Base-by-base conservation (phyloP, 179 eudicot genomes). In the Beta macrorhiza region DNA sequence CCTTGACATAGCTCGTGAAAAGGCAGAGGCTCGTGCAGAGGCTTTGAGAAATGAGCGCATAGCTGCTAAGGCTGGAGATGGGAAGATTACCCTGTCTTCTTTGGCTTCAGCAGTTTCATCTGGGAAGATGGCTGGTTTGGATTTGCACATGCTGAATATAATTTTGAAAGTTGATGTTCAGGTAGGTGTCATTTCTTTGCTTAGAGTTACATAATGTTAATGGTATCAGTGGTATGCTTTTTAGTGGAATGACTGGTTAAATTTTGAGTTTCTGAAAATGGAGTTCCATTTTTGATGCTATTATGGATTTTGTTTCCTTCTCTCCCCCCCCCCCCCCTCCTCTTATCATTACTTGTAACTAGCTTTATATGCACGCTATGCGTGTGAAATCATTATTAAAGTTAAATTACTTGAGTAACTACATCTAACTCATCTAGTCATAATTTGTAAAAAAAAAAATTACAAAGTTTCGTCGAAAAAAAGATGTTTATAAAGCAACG, bases 111-210 rank as follows among this genome's bases (percentile, higher is more conserved):
- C 99, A 61, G 91, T 91, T 80, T 89, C 95, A 70, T 82, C 90
- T 20, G 88, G 93, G 82, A 89, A 89, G 84, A 83, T 84, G 83
- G 84, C 88, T 62, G 97, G 98, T 52, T 85, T 95, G 80, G 99
- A 95, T 85, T 84, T 92, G 91, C 99, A 95, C 81, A 97, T 93
- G 84, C 88, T 93, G 65, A 94, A 89, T 85, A 87, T 95, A 81
- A 87, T 95, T 76, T 78, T 95, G 90, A 95, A 93, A 85, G 99
- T 94, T 82, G 97, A 95, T 82, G 77, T 93, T 82, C 98, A 92
- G 98, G 98, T 93, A 89, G 84, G n/a, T 79, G 76, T 70, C 11
- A 1, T 56, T 58, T 1, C 2, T 75, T 11, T 84, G 51, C 25
- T 67, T 17, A 25, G 20, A 13, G 45, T 11, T 45, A 29, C 49